Evolutionary conservation across 768 basidiomycete genomes (phyloP), one percentile per base, ranked within the genome.

Genomic region (Mycena polygramma): DNA sequence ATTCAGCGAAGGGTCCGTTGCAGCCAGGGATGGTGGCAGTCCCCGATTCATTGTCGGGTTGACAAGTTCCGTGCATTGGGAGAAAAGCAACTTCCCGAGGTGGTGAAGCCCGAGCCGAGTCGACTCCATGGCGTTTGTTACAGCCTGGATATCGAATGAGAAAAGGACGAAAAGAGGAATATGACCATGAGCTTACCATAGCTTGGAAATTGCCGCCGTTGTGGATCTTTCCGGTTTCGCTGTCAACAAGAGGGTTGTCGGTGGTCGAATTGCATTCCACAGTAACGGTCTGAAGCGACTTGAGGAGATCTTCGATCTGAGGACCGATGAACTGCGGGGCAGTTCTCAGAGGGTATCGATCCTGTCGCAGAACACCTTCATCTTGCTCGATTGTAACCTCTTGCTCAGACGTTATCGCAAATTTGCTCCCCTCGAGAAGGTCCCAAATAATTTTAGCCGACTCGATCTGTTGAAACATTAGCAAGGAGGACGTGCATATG

Each of bases 61-160:
- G 79, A 92, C 81, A 57, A 94, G 83, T 79, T 94, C 93, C 1
- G 92, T 85, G 68, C 85, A 82, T 72, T 94, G 92, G 0, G 88
- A 83, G 74, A 92, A 94, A 68, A 91, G 81, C 59, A 94, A 81
- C 75, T 91, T 90, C 61, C 92, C 92, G 55, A 93, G 81, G 73
- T 92, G 91, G 55, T 91, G 85, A n/a, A 93, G 81, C 24, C 85
- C 85, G 30, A 93, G 84, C 37, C 94, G 92, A 20, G 92, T 93
- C 79, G 94, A 94, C 78, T 96, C 94, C 93, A 95, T 95, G 15
- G 91, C 89, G 64, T 93, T 94, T 10, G 93, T 93, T 48, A 96
- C 90, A 4, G 93, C 85, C 87, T 94, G 92, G 5, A 54, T 64
- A 48, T 96, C 94, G 11, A 9, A 17, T 20, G 53, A 7, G 22